Evolutionary conservation across 495 filamentous ascomycete genomes (phyloP).

Genomic region (Tuber umbilicatum): DNA sequence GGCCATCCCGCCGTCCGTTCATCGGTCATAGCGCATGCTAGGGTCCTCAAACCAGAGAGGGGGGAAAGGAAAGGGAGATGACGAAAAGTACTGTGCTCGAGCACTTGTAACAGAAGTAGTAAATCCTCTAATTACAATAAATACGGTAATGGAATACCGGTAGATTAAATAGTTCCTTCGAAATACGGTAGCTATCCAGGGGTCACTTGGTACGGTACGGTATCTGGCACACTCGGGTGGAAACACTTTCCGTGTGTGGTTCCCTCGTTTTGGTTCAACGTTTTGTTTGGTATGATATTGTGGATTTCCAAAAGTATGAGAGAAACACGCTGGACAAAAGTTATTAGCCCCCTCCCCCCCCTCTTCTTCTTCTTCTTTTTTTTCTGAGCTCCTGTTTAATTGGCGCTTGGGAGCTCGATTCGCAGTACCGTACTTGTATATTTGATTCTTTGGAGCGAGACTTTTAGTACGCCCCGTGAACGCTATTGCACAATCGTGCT

Average conservation of each 20-base stretch:
- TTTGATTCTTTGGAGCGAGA: neutral
- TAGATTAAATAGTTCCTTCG: neutral
- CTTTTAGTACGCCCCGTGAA: neutral
- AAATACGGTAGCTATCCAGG: neutral
- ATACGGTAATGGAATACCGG: neutral
- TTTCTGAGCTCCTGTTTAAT: neutral
- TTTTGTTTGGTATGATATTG: neutral
- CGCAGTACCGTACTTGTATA: too few relatives aligned
- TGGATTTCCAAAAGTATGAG: neutral
- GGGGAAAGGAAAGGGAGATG: neutral
- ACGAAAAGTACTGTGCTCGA: neutral
- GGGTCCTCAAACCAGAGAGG: neutral
- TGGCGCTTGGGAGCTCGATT: neutral
- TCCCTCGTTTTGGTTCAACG: neutral
- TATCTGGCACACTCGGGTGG: neutral
- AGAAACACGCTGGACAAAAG: too few relatives aligned
- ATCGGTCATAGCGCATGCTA: neutral
- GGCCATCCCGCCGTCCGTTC: neutral
- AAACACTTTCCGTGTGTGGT: neutral
- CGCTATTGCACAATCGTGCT: too few relatives aligned
- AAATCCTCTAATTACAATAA: neutral
- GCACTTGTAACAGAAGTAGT: neutral
- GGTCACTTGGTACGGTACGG: neutral
- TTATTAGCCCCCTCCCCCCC: neutral
- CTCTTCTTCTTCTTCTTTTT: neutral